A percentile compares a stretch with the other conserved stretches of the same genome.
Evolutionary conservation across 2,329 filamentous ascomycete species (phyloP).

Genomic region (Ophiostoma montium): DNA sequence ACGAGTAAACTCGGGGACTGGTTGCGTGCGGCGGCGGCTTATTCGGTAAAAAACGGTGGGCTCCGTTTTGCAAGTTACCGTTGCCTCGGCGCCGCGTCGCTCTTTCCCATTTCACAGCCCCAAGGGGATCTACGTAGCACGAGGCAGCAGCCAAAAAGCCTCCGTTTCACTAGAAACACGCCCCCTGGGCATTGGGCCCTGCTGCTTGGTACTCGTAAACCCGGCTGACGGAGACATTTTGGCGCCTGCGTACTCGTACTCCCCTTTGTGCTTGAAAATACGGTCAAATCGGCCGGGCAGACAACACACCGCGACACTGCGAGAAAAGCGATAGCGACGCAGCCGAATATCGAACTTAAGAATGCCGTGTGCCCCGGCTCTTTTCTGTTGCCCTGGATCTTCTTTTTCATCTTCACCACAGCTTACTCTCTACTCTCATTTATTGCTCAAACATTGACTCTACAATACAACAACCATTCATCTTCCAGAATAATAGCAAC

Average conservation of each 20-base stretch:
- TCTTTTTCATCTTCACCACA: neutral
- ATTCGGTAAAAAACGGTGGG: neutral
- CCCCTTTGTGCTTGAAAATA: conserved; percentile 9
- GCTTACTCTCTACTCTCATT: too few species aligned
- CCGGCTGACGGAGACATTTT: conserved; percentile 8
- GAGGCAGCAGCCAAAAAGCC: conserved; percentile 1
- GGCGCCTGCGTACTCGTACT: neutral
- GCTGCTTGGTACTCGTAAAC: conserved; percentile 9
- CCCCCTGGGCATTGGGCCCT: conserved; percentile 5
- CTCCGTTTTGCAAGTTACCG: too few species aligned
- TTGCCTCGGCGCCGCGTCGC: neutral
- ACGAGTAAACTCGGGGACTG: neutral
- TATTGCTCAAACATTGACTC: too few species aligned
- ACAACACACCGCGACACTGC: conserved; percentile 3
- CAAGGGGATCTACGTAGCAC: neutral
- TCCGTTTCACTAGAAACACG: conserved; percentile 3
- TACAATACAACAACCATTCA: too few species aligned
- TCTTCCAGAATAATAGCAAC: too few species aligned
- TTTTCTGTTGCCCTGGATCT: neutral
- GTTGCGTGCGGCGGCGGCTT: neutral
- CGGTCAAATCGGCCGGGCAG: conserved; percentile 6
- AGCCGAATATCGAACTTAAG: neutral
- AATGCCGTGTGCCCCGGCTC: neutral
- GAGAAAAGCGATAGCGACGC: conserved; percentile 5
- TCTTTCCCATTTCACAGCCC: neutral